Conservation (phyloP, 2,329 filamentous ascomycete species). For the Cytospora leucostoma region DNA sequence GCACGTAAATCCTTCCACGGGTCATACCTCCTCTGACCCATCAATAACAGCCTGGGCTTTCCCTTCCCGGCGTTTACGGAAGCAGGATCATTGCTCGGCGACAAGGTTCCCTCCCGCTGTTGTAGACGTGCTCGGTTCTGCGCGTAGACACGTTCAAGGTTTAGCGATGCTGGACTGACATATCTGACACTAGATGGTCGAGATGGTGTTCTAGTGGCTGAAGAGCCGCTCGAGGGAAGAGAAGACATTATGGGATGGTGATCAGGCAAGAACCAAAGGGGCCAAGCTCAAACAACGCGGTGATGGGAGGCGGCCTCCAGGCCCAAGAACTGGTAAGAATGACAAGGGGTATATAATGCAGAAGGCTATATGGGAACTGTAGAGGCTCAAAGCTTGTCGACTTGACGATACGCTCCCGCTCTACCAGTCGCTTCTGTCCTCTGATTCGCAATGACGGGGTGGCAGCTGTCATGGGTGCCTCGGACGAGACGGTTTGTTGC, state of each 20-base stretch:
- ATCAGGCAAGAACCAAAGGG: neutral
- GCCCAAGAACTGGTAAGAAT: neutral
- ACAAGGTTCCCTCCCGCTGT: slow-evolving; percentile 50
- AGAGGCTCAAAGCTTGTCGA: neutral
- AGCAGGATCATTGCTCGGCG: slow-evolving; percentile 42
- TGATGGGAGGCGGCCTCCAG: neutral
- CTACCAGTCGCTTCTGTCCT: neutral
- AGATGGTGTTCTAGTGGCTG: slow-evolving; percentile 31
- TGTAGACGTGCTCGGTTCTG: slow-evolving; percentile 59
- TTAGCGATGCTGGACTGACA: slow-evolving; percentile 62
- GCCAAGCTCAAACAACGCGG: neutral
- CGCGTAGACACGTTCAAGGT: slow-evolving; percentile 62
- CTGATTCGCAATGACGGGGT: neutral
- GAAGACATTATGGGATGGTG: slow-evolving; percentile 33
- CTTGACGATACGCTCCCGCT: neutral
- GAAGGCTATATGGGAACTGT: neutral
- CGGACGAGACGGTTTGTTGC: slow-evolving; percentile 22
- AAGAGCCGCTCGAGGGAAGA: slow-evolving; percentile 27
- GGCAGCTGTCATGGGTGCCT: slow-evolving; percentile 8
- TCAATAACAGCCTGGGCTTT: slow-evolving; percentile 85
- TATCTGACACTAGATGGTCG: slow-evolving; percentile 39
- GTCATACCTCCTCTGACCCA: slow-evolving; percentile 88
- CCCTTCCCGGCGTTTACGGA: slow-evolving; percentile 54
- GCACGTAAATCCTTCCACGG: neutral
- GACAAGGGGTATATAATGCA: slow-evolving; percentile 2